A percentile compares a stretch with the other conserved stretches of the same genome.
These are phyloP conservation scores for Aspergillus asperescens DNA, from an alignment of 495 filamentous ascomycete genomes.

Conservation along the genomic window DNA sequence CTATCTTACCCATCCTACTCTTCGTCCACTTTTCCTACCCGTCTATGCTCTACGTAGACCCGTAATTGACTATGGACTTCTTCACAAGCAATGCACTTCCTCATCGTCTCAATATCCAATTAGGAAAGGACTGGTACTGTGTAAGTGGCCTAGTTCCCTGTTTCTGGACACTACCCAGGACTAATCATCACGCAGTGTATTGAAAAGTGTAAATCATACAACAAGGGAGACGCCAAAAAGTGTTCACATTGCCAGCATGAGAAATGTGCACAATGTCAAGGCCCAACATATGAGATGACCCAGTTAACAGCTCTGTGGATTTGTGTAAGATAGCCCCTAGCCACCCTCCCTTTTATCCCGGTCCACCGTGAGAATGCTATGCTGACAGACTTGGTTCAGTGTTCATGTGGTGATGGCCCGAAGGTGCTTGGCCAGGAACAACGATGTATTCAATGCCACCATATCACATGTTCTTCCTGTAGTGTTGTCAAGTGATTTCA, in stretches of 20 bases:
- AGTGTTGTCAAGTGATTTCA: slow-evolving; percentile 6
- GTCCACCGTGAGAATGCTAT: neutral
- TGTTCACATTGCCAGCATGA: slow-evolving; percentile 6
- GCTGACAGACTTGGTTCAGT: slow-evolving; percentile 6
- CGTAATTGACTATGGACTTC: neutral
- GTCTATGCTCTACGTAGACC: neutral
- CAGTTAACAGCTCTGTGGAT: slow-evolving; percentile 3
- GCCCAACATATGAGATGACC: neutral
- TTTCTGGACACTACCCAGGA: neutral
- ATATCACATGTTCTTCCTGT: slow-evolving; percentile 14
- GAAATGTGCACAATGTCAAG: slow-evolving; percentile 12
- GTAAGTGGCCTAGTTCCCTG: neutral
- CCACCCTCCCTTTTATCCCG: neutral
- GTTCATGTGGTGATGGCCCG: slow-evolving; percentile 19
- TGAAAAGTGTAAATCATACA: slow-evolving; percentile 9
- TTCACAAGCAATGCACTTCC: neutral
- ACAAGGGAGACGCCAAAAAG: neutral
- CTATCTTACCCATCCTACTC: neutral
- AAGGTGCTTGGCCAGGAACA: slow-evolving; percentile 14
- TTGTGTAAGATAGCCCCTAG: slow-evolving; percentile 8
- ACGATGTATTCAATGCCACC: slow-evolving; percentile 12
- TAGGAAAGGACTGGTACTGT: slow-evolving; percentile 13
- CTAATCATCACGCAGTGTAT: slow-evolving; percentile 3
- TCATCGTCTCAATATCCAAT: neutral
- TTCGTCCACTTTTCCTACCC: neutral